phyloP scores from a whole-genome alignment of 1,284 basidiomycete genomes.

The Ceratobasidium sp. region DNA sequence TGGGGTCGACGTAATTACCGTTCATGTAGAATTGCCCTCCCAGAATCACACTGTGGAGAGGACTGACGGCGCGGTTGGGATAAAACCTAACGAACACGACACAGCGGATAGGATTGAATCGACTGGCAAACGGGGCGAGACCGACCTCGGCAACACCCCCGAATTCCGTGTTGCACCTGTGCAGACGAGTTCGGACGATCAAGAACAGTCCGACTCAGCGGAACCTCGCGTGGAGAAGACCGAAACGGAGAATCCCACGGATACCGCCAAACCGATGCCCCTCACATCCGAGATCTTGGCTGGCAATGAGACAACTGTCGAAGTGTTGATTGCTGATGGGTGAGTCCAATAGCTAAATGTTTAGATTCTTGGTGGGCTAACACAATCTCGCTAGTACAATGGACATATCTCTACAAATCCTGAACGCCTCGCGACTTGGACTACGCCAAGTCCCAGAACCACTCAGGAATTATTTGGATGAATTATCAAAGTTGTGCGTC shows the following conservation, averaged over 20 bases:
- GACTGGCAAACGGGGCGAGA: background rate
- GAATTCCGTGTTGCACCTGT: background rate
- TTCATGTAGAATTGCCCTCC: conserved; percentile 29
- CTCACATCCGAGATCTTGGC: conserved; percentile 25
- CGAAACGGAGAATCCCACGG: background rate
- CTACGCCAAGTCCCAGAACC: conserved; percentile 6
- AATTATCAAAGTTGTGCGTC: conserved; percentile 25
- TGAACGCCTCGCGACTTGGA: background rate
- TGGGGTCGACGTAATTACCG: conserved; percentile 7
- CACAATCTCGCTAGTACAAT: background rate
- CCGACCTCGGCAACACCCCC: no score
- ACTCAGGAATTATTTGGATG: conserved; percentile 16
- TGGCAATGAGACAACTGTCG: conserved; percentile 6
- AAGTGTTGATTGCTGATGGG: conserved; percentile 34
- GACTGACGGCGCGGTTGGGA: background rate
- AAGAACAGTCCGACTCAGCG: background rate
- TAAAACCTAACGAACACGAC: background rate
- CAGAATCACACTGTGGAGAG: background rate
- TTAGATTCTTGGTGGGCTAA: background rate
- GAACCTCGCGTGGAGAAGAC: background rate
- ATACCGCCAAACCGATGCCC: background rate
- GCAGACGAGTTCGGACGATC: no score
- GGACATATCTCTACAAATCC: conserved; percentile 21
- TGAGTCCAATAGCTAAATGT: background rate
- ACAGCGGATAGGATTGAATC: background rate